Evolutionary conservation across 371 early-diverging fungal genomes (phyloP).

Genomic region (Chytridium lagenaria): DNA sequence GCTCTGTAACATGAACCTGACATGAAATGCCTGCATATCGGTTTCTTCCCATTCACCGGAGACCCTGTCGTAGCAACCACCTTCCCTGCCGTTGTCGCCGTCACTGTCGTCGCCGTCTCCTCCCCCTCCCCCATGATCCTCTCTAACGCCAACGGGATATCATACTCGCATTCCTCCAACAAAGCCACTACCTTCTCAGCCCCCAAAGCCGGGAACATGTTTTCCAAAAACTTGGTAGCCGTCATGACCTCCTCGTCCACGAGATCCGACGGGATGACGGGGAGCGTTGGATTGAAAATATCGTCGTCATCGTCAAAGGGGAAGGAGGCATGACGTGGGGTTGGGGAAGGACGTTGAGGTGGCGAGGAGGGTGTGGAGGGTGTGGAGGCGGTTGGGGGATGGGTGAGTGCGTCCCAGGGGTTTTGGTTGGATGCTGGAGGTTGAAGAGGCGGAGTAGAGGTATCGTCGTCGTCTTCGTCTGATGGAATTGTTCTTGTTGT

Average conservation of each 20-base stretch:
- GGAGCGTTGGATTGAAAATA: no score
- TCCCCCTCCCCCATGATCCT: constrained; percentile 31
- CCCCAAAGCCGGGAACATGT: constrained; percentile 37
- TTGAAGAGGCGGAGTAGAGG: neutral
- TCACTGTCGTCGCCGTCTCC: constrained; percentile 2
- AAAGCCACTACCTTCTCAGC: constrained; percentile 3
- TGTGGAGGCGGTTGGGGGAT: no score
- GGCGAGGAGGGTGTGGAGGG: no score
- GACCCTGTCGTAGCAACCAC: neutral
- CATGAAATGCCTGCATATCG: constrained; percentile 74
- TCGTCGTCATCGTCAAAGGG: no score
- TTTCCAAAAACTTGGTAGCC: constrained; percentile 35
- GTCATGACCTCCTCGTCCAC: constrained; percentile 25
- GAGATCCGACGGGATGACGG: no score
- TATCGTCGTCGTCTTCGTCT: neutral
- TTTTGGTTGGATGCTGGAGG: neutral
- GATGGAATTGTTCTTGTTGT: neutral
- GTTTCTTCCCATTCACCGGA: neutral
- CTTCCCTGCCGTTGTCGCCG: neutral
- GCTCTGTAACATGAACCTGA: constrained; percentile 75
- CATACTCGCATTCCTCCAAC: constrained; percentile 8
- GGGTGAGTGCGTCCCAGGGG: no score
- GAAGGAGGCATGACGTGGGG: no score
- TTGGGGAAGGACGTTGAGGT: no score
- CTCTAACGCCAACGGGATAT: constrained; percentile 32